phyloP scores from a whole-genome alignment of 1,284 basidiomycete genomes.

The Fistulina hepatica region DNA sequence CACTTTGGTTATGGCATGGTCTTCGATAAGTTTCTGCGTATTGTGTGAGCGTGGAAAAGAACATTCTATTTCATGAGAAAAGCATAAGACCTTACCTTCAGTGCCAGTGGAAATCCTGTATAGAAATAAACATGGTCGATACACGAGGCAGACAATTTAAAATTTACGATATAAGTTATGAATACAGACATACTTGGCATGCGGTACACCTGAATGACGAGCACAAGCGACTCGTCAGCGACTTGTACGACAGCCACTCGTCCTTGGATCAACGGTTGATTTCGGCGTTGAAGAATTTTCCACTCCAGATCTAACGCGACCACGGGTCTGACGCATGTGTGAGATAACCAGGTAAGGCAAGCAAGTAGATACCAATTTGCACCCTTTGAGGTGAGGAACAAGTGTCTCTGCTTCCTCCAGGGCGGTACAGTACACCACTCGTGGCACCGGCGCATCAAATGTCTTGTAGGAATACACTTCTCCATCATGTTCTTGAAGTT shows the following conservation, averaged over 20 bases:
- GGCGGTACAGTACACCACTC: not conserved
- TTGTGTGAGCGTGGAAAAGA: slow-evolving; percentile 30
- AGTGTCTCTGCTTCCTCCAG: not conserved
- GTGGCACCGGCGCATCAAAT: not conserved
- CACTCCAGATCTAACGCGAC: slow-evolving; percentile 56
- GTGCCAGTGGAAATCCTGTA: slow-evolving; percentile 22
- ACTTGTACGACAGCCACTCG: slow-evolving; percentile 45
- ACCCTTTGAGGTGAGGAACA: not conserved
- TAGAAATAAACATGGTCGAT: not conserved
- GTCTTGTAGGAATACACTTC: not conserved
- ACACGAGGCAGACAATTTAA: too few species aligned
- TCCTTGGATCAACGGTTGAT: slow-evolving; percentile 21
- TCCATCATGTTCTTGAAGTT: too few species aligned
- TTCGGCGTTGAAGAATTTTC: slow-evolving; percentile 29
- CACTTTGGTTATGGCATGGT: slow-evolving; percentile 34
- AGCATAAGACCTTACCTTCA: slow-evolving; percentile 21
- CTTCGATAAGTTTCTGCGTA: slow-evolving; percentile 37
- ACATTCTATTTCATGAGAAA: slow-evolving; percentile 32
- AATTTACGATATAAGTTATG: slow-evolving; percentile 2
- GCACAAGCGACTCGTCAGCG: slow-evolving; percentile 33
- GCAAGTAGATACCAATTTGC: not conserved
- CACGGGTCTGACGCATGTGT: slow-evolving; percentile 33
- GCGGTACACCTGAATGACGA: slow-evolving; percentile 44
- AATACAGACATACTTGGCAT: slow-evolving; percentile 36
- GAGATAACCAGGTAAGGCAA: not conserved